phyloP scores from a whole-genome alignment of 768 basidiomycete species.

The Pleurotus tuoliensis region DNA sequence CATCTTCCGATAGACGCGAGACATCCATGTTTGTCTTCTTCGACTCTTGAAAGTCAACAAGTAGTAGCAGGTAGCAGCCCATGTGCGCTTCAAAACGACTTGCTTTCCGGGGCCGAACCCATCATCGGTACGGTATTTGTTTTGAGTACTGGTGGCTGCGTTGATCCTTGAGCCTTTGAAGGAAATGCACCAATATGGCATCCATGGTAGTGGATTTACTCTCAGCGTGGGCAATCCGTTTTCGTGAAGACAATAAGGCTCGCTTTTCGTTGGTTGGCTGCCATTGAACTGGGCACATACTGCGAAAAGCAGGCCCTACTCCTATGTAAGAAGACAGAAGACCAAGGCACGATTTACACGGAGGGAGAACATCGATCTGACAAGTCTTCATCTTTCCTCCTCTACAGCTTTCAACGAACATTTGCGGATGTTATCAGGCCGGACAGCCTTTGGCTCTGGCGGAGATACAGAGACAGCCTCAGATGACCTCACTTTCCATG shows the following conservation, averaged over 20 bases:
- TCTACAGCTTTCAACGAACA: not conserved
- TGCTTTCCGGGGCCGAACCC: too few species aligned
- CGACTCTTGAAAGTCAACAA: too few species aligned
- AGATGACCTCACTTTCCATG: not conserved
- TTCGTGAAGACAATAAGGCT: conserved; percentile 2
- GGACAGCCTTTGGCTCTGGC: not conserved
- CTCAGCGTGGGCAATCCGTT: not conserved
- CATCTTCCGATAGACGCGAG: not conserved
- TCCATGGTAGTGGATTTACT: too few species aligned
- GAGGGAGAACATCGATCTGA: not conserved
- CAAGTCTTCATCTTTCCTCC: not conserved
- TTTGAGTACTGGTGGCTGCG: too few species aligned
- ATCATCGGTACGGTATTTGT: too few species aligned
- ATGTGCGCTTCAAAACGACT: too few species aligned
- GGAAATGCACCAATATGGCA: too few species aligned
- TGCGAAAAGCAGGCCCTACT: not conserved
- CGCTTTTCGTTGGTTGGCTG: not conserved
- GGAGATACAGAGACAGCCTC: not conserved
- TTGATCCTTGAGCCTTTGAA: too few species aligned
- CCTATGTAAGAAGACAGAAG: not conserved
- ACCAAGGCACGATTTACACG: not conserved
- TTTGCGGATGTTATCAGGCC: not conserved
- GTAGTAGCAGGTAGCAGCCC: not conserved
- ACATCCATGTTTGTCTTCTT: too few species aligned
- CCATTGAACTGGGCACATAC: not conserved